Percentiles rank a stretch among this genome's conserved stretches.
These are phyloP conservation scores for Fraxinus latifolia DNA, from an alignment of 305 asterid genomes.

Conservation along the genomic window DNA sequence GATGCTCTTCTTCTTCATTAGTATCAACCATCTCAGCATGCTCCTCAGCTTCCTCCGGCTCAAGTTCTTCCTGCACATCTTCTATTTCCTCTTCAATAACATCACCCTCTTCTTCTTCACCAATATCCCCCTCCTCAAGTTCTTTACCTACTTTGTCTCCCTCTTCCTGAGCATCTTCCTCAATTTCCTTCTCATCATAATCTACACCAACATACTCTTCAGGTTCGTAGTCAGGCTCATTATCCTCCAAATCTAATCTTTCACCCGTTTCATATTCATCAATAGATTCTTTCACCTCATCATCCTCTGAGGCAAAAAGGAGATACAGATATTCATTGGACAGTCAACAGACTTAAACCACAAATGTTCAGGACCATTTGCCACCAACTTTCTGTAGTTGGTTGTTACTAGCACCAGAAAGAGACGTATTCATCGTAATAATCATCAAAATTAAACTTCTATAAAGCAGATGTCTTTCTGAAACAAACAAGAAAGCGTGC, in stretches of 20 bases:
- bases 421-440: background rate
- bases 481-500: background rate
- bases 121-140: conserved; percentile 54
- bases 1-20: conserved; percentile 89
- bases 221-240: conserved; percentile 89
- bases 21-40: conserved; percentile 57
- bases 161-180: conserved; percentile 62
- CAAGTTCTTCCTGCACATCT: conserved; percentile 57
- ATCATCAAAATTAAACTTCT: background rate
- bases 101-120: conserved; percentile 68
- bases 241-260: conserved; percentile 86
- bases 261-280: conserved; percentile 85
- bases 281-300: conserved; percentile 53
- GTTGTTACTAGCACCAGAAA: conserved; percentile 11
- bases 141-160: conserved; percentile 62
- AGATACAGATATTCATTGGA: conserved; percentile 30
- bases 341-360: conserved; percentile 31
- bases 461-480: background rate
- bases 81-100: conserved; percentile 65
- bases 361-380: conserved; percentile 21
- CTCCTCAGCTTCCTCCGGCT: conserved; percentile 67
- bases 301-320: conserved; percentile 50
- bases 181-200: conserved; percentile 82
- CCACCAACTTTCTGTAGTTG: conserved; percentile 25
- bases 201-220: conserved; percentile 79